Evolutionary conservation across 495 filamentous ascomycete species (phyloP).

Genomic region (Podospora sp.): DNA sequence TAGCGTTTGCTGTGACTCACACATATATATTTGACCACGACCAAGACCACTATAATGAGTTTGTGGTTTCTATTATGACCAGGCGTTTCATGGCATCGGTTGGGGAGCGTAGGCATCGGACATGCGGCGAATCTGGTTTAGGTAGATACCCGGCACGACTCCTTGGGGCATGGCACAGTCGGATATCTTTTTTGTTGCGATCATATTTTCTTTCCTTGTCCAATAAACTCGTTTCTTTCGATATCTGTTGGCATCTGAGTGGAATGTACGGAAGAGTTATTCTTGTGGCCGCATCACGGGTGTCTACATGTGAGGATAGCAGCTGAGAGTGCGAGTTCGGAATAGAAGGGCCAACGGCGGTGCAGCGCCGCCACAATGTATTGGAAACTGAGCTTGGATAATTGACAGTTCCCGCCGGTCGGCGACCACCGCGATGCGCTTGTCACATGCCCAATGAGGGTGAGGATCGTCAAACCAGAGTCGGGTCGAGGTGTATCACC

Average conservation of each 20-base stretch:
- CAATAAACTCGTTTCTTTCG: background rate
- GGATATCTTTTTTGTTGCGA: conserved; percentile 1
- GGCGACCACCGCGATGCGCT: too few relatives aligned
- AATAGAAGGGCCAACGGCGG: background rate
- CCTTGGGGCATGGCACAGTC: background rate
- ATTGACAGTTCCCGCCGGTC: background rate
- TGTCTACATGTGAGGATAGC: background rate
- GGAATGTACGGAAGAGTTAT: background rate
- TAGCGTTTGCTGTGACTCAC: background rate
- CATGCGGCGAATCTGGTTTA: conserved; percentile 20
- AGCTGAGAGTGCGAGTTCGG: background rate
- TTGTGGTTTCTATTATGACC: conserved; percentile 19
- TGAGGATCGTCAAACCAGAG: too few relatives aligned
- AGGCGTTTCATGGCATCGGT: conserved; percentile 27
- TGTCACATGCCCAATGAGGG: too few relatives aligned
- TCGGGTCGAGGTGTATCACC: too few relatives aligned
- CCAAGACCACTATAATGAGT: conserved; percentile 1
- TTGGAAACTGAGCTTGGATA: too few relatives aligned
- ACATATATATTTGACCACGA: conserved; percentile 13
- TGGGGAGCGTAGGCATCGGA: conserved; percentile 7
- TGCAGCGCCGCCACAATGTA: background rate
- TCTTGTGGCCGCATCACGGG: background rate
- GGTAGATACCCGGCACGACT: conserved; percentile 22
- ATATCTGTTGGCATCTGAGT: background rate
- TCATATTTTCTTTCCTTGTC: background rate